Conservation (phyloP, 768 basidiomycete genomes). For the Agrocybe pediades region DNA sequence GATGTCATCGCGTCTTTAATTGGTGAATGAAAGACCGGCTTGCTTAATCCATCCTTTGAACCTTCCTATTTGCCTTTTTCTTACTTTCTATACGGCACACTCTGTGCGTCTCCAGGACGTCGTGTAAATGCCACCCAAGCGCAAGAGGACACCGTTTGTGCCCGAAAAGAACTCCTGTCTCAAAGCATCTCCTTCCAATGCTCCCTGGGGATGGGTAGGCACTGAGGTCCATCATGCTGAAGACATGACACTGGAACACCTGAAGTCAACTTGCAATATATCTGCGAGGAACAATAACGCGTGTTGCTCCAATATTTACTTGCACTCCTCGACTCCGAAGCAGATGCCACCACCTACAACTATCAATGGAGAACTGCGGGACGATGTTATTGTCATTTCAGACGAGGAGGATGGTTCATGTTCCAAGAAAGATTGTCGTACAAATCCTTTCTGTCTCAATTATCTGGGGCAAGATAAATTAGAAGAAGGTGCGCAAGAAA, state of each 20-base stretch:
- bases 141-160: constrained; percentile 54
- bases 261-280: constrained; percentile 68
- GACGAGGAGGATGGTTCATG: constrained; percentile 66
- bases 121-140: constrained; percentile 54
- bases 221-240: constrained; percentile 57
- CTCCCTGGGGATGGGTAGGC: constrained; percentile 83
- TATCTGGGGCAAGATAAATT: constrained; percentile 84
- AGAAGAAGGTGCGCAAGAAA: constrained; percentile 60
- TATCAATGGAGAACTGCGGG: constrained; percentile 47
- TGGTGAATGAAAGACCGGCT: too few species aligned
- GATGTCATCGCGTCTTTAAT: too few species aligned
- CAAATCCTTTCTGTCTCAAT: constrained; percentile 86
- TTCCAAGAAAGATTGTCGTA: constrained; percentile 63
- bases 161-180: constrained; percentile 52
- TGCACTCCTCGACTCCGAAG: neutral
- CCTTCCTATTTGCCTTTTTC: constrained; percentile 4
- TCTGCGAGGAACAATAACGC: constrained; percentile 48
- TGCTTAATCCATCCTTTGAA: too few species aligned
- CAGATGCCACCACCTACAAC: constrained; percentile 11
- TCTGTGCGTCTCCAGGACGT: constrained; percentile 1
- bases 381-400: constrained; percentile 70
- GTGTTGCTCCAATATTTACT: constrained; percentile 63
- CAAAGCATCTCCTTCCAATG: constrained; percentile 35
- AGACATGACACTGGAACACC: constrained; percentile 69
- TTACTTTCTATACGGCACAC: constrained; percentile 6